Evolutionary conservation across 768 basidiomycete genomes (phyloP), one percentile per base, ranked within the genome.

Genomic region (Serpula lacrymans): DNA sequence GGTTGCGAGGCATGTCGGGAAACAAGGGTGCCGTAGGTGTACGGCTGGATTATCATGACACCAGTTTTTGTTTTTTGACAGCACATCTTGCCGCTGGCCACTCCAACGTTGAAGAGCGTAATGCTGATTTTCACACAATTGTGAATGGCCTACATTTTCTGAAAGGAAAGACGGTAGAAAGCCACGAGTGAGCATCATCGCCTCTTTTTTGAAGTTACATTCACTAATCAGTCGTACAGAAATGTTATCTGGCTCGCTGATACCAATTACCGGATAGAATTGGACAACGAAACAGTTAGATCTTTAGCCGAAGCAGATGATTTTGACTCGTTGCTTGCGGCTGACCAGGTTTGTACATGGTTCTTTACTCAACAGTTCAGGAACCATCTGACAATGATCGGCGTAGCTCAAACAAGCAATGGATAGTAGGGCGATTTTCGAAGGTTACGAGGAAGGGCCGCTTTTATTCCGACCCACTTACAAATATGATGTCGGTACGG

Each of bases 21-120:
- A 95, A 95, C 68, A 95, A 99, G 67, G 96, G 96, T 14, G 96
- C 92, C 2, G 88, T 95, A 10, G 93, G 85, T 5, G 90, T 99
- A 48, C 84, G 96, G 10, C 69, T 99, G 37, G 88, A 98, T 21
- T 90, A 89, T 53, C 75, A 88, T 49, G 92, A 94, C 55, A 88
- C 94, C 7, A 86, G 78, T 41, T 85, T 97, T 53, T 99, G 96
- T 65, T 94, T 98, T 65, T 60, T 99, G 47, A 97, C 95, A 7
- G 91, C 90, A 3, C 96, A 98, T 62, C 75, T 98, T 29, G 94
- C 96, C 12, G 94, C 96, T n/a, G 96, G 96, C 6, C 93, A 96
- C 54, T 57, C 75, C 5, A 95, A 95, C 53, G 70, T 91, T 3
- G 84, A 85, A 24, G 96, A 98, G 58, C 77, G 96, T 20, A 93